These are phyloP conservation scores for Candida sanyaensis DNA, from an alignment of 1,139 yeast genomes.

Conservation along the genomic window DNA sequence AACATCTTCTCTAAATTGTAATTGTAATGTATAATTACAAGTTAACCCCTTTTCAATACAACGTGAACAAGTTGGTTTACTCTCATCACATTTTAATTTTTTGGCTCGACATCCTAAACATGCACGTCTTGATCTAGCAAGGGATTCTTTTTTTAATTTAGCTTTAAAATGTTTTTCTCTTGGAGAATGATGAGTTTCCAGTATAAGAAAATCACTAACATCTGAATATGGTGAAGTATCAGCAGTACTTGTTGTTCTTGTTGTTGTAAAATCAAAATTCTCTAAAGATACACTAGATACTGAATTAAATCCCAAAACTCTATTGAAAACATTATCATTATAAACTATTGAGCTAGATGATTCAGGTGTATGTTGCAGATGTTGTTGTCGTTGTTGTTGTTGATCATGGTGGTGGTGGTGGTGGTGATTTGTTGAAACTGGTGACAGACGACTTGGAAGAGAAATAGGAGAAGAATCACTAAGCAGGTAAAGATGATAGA, in stretches of 20 bases:
- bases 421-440: neutral
- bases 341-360: neutral
- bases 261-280: no score
- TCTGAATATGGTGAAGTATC: slow-evolving; percentile 1
- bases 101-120: slow-evolving; percentile 34
- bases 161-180: neutral
- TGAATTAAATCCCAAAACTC: neutral
- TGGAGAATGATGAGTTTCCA: neutral
- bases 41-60: slow-evolving; percentile 30
- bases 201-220: neutral
- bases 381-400: neutral
- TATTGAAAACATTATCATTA: neutral
- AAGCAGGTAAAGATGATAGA: neutral
- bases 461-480: neutral
- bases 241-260: neutral
- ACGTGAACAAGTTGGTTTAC: slow-evolving; percentile 40
- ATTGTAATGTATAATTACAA: slow-evolving; percentile 29
- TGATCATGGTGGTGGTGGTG: neutral
- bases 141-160: neutral
- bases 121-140: slow-evolving; percentile 25
- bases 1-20: slow-evolving; percentile 33
- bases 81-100: slow-evolving; percentile 47
- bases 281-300: neutral
- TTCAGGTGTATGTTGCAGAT: neutral
- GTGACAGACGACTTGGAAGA: neutral